Evolutionary conservation across 306 rosid species (phyloP).

Genomic region (Senna tora): DNA sequence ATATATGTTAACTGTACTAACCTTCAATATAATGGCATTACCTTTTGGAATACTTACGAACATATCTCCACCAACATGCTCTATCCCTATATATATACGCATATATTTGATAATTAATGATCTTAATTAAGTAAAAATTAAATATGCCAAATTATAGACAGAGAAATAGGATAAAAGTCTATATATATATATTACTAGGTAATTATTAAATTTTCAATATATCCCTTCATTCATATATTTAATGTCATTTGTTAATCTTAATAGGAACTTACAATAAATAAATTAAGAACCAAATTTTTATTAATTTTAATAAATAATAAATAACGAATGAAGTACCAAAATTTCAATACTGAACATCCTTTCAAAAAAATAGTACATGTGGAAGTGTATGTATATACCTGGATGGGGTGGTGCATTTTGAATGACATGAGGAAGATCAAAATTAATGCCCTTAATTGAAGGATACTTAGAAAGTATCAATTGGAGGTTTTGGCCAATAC

Average conservation of each 20-base stretch:
- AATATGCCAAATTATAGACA: neutral
- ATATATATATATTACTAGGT: no score
- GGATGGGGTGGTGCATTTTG: conserved; percentile 19
- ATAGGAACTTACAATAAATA: no score
- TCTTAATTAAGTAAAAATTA: neutral
- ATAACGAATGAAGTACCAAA: no score
- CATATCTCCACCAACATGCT: conserved; percentile 18
- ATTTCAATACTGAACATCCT: no score
- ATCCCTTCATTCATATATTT: no score
- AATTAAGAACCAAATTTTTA: no score
- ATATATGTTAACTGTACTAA: no score
- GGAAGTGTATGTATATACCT: neutral
- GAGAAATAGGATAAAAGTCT: no score
- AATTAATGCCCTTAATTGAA: conserved; percentile 1
- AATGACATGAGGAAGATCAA: neutral
- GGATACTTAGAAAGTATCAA: conserved; percentile 5
- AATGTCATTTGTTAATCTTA: no score
- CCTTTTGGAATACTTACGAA: conserved; percentile 37
- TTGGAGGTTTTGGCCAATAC: conserved; percentile 3
- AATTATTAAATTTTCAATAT: no score
- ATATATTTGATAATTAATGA: neutral
- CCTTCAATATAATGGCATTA: conserved; percentile 36
- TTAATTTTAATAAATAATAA: no score
- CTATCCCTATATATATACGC: neutral
- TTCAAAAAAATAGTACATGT: no score